Conservation (phyloP, 1,284 basidiomycete species). For the Trametes hirsuta region DNA sequence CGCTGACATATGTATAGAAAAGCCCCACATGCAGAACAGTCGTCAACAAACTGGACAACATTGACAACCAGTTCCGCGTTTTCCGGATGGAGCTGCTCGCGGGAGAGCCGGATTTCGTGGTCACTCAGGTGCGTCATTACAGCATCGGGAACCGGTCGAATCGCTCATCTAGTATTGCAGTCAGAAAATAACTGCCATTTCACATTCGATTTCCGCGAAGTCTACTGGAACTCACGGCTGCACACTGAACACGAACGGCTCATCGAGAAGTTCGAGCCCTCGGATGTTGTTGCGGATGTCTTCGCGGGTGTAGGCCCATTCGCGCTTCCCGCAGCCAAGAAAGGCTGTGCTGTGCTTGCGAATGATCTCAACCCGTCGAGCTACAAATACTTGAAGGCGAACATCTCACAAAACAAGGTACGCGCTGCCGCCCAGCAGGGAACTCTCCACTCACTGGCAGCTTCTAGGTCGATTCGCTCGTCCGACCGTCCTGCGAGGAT, state of each 20-base stretch:
- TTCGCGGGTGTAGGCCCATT: conserved; percentile 99
- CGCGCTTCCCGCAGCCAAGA: conserved; percentile 90
- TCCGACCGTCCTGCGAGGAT: conserved; percentile 79
- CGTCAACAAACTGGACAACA: conserved; percentile 93
- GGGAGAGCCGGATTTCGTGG: conserved; percentile 84
- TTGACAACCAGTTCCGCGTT: conserved; percentile 88
- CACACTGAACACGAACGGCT: conserved; percentile 91
- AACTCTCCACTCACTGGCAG: background rate
- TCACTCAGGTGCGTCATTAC: conserved; percentile 69
- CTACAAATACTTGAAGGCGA: conserved; percentile 77
- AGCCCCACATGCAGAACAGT: conserved; percentile 82
- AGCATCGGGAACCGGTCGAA: background rate
- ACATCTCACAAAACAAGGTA: conserved; percentile 78
- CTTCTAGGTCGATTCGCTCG: conserved; percentile 65
- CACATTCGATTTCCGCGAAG: conserved; percentile 92
- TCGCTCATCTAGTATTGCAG: conserved; percentile 42
- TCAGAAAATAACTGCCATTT: conserved; percentile 86
- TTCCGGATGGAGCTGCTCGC: conserved; percentile 98
- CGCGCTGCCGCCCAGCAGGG: conserved; percentile 22
- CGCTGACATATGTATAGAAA: conserved; percentile 62
- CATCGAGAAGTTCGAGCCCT: conserved; percentile 66
- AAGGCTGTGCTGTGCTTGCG: conserved; percentile 85
- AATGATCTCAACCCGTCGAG: conserved; percentile 96
- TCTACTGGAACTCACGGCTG: conserved; percentile 98
- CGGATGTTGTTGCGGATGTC: conserved; percentile 87